A percentile compares a stretch with the other conserved stretches of the same genome.
These are phyloP conservation scores for Aspergillus hancockii DNA, from an alignment of 495 filamentous ascomycete genomes.

Conservation along the genomic window DNA sequence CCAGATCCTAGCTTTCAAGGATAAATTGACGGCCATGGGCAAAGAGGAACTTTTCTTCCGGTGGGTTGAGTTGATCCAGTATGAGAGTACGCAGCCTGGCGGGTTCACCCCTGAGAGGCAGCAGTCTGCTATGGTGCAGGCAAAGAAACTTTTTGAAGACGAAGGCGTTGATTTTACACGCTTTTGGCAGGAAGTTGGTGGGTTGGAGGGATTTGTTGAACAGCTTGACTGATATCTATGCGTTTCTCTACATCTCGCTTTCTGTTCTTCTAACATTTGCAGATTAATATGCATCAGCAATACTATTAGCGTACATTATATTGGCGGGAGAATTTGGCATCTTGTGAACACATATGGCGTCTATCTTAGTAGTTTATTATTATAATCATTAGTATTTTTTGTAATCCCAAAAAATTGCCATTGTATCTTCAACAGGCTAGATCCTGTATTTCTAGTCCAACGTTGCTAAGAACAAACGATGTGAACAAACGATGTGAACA, in stretches of 20 bases:
- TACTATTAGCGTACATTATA: not conserved
- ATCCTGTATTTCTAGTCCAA: not conserved
- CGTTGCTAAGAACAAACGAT: slow-evolving; percentile 9
- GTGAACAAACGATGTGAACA: not conserved
- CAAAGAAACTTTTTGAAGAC: slow-evolving; percentile 66
- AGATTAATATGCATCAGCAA: slow-evolving; percentile 1
- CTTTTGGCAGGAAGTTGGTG: slow-evolving; percentile 73
- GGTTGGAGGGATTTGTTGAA: slow-evolving; percentile 59
- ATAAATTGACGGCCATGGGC: slow-evolving; percentile 66
- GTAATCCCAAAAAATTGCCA: not conserved
- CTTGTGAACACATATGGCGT: not conserved
- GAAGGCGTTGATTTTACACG: slow-evolving; percentile 73
- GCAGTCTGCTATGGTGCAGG: slow-evolving; percentile 61
- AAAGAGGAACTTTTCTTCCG: slow-evolving; percentile 84
- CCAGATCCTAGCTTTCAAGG: slow-evolving; percentile 70
- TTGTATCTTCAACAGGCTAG: not conserved
- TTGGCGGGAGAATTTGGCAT: not conserved
- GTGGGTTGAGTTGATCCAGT: slow-evolving; percentile 85
- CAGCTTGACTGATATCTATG: slow-evolving; percentile 21
- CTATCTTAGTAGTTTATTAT: not conserved
- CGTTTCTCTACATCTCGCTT: slow-evolving; percentile 5
- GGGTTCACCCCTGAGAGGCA: slow-evolving; percentile 72
- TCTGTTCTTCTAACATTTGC: slow-evolving; percentile 6
- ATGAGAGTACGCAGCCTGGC: slow-evolving; percentile 71
- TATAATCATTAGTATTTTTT: not conserved